Evolutionary conservation across 768 basidiomycete genomes (phyloP), one percentile per base, ranked within the genome.

Genomic region (Suillus paluster): DNA sequence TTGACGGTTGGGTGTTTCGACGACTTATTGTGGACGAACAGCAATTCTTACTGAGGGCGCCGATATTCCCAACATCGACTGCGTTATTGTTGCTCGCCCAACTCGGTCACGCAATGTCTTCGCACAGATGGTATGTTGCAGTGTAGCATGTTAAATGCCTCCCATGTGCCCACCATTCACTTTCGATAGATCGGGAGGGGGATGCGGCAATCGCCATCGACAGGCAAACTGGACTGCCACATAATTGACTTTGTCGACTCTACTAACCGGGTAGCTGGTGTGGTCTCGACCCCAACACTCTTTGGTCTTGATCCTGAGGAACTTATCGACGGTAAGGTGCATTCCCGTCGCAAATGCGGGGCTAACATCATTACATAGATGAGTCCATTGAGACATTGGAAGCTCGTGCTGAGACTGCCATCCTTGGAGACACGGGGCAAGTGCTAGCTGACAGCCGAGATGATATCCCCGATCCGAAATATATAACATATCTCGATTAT

Each of bases 21-120:
- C 4, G 10, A 57, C 50, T 46, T 5, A 54, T 48, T 10, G 12
- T 34, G 62, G 41, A 56, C 58, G 25, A 33, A 67, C 23, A 75
- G 94, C 94, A 23, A 91, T 97, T 53, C 79, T 97, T 65, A 97
- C 95, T 1, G 95, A 97, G 78, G 95, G 95, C 4, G 87, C 95
- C 21, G 96, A 99, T 78, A 94, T 98, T 57, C 96, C 96, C 3
- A 93, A 92, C 63, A 91, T 97, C 59, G 96, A 99, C 68, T 97
- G 95, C 64, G 84, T 98, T 10, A 73, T 98, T 38, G 78, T 98
- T 21, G 94, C 92, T 17, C 83, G 94, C 21, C 96, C 96, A 19
- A 98, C 96, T 2, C 84, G 91, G 27, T 97, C 95, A 14, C 83
- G 87, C 38, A 98, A 97, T 71, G 75, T 97, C 12, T 94, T 95